Conservation (phyloP, 768 basidiomycete species). For the Lactarius sp. region DNA sequence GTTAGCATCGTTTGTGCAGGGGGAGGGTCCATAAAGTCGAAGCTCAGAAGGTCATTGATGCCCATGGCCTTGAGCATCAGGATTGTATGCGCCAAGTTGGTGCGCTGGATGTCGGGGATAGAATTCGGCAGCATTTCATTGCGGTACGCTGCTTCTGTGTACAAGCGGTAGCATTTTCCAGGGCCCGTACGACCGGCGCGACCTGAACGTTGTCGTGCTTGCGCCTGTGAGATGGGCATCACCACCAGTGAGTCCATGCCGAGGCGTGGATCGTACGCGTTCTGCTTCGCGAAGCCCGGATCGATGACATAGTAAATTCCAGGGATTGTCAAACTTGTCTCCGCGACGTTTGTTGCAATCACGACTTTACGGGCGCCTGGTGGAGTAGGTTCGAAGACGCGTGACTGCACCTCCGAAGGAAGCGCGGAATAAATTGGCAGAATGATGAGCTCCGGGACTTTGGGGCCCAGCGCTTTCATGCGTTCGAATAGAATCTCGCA, state of each 20-base stretch:
- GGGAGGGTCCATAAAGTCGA: slow-evolving; percentile 99
- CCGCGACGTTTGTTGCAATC: slow-evolving; percentile 98
- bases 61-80: slow-evolving; percentile 98
- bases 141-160: slow-evolving; percentile 96
- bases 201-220: slow-evolving; percentile 91
- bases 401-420: slow-evolving; percentile 95
- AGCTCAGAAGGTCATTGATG: slow-evolving; percentile 93
- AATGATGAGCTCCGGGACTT: slow-evolving; percentile 95
- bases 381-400: slow-evolving; percentile 96
- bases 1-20: slow-evolving; percentile 96
- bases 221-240: slow-evolving; percentile 98
- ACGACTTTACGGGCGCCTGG: slow-evolving; percentile 98
- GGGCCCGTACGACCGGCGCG: slow-evolving; percentile 98
- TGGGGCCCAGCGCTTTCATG: slow-evolving; percentile 98
- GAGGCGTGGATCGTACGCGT: slow-evolving; percentile 93
- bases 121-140: slow-evolving; percentile 99
- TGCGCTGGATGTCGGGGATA: slow-evolving; percentile 96
- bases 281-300: slow-evolving; percentile 98
- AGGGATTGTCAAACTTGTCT: slow-evolving; percentile 96
- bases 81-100: slow-evolving; percentile 89
- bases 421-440: slow-evolving; percentile 97
- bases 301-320: slow-evolving; percentile 99
- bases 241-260: slow-evolving; percentile 99
- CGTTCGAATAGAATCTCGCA: slow-evolving; percentile 98
- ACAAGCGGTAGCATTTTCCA: slow-evolving; percentile 96